These are phyloP conservation scores for Boletus rex-veris DNA, from an alignment of 768 basidiomycete species.

Conservation along the genomic window DNA sequence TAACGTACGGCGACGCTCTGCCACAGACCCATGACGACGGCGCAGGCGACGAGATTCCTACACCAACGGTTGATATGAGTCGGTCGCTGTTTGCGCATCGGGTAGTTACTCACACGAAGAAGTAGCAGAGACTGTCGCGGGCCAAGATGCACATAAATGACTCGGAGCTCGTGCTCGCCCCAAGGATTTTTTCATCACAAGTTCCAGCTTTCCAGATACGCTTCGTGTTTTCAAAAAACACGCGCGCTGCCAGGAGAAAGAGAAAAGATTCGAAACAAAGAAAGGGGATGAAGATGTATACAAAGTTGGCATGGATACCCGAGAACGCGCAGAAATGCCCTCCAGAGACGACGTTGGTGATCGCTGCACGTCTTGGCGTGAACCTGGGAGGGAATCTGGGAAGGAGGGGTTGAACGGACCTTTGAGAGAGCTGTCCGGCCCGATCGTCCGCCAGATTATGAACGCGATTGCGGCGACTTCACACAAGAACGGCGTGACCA, in stretches of 20 bases:
- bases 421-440: constrained; percentile 20
- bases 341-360: neutral
- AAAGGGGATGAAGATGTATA: constrained; percentile 31
- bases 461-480: constrained; percentile 24
- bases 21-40: constrained; percentile 28
- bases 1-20: constrained; percentile 20
- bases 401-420: constrained; percentile 10
- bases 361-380: constrained; percentile 11
- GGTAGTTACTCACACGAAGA: constrained; percentile 24
- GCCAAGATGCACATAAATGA: constrained; percentile 25
- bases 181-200: neutral
- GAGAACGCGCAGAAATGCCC: constrained; percentile 21
- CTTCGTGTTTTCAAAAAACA: constrained; percentile 13
- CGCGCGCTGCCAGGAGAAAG: constrained; percentile 19
- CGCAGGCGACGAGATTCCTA: constrained; percentile 26
- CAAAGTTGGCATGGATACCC: constrained; percentile 19
- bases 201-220: neutral
- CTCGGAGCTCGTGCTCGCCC: neutral
- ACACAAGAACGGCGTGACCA: constrained; percentile 19
- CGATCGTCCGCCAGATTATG: constrained; percentile 27
- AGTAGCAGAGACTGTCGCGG: constrained; percentile 31
- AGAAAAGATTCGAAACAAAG: constrained; percentile 29
- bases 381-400: neutral
- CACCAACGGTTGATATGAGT: neutral
- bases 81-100: neutral